A percentile compares a stretch with the other conserved stretches of the same genome.
phyloP scores from a whole-genome alignment of 164 flowering plant species.

The Echeveria elegans region DNA sequence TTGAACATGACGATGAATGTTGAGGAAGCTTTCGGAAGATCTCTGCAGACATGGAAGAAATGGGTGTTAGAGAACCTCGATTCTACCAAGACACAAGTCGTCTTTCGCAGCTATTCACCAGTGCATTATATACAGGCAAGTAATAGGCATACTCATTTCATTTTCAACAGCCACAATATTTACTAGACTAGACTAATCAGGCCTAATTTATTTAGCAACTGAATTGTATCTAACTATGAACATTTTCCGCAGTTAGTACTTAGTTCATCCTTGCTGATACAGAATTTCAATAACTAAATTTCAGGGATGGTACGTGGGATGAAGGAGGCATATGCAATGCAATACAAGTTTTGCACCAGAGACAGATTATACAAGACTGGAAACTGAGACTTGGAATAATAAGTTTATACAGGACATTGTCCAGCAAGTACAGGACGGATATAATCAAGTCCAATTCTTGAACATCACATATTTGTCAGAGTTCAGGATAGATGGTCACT shows the following conservation, averaged over 20 bases:
- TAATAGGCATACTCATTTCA: too few relatives aligned
- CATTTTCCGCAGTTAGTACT: background rate
- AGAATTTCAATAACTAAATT: background rate
- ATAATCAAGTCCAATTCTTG: constrained; percentile 30
- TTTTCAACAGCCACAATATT: too few relatives aligned
- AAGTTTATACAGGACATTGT: constrained; percentile 26
- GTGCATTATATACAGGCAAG: constrained; percentile 14
- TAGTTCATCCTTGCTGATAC: background rate
- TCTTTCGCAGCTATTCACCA: constrained; percentile 13
- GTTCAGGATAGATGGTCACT: constrained; percentile 58
- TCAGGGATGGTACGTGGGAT: constrained; percentile 69
- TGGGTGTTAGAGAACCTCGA: constrained; percentile 9
- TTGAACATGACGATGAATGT: constrained; percentile 14
- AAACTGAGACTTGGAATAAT: constrained; percentile 41
- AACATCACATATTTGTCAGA: constrained; percentile 70
- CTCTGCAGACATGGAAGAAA: constrained; percentile 13
- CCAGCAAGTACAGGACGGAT: constrained; percentile 26
- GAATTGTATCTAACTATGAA: too few relatives aligned
- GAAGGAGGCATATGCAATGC: constrained; percentile 58
- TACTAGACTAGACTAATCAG: too few relatives aligned
- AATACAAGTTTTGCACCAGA: constrained; percentile 35
- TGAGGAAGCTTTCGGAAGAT: constrained; percentile 8
- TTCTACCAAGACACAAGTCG: constrained; percentile 1
- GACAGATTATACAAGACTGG: constrained; percentile 30
- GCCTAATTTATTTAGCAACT: too few relatives aligned